Percentiles rank a stretch among this genome's conserved stretches.
These are phyloP conservation scores for Neurospora sp. DNA, from an alignment of 495 filamentous ascomycete species.

Conservation along the genomic window DNA sequence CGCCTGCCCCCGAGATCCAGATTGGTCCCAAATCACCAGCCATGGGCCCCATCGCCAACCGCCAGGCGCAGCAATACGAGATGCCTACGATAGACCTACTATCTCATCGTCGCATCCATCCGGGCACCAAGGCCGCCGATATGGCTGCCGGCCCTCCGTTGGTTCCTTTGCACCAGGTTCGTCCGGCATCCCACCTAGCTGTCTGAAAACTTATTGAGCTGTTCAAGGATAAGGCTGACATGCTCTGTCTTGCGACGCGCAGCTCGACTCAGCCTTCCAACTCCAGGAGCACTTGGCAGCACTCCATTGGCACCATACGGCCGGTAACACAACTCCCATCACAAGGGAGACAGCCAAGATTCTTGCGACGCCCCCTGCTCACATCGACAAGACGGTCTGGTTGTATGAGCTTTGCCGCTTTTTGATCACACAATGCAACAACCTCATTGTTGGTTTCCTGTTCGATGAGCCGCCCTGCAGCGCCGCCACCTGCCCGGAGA, in stretches of 20 bases:
- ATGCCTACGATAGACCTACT: slow-evolving; percentile 42
- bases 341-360: slow-evolving; percentile 58
- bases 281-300: slow-evolving; percentile 97
- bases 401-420: slow-evolving; percentile 96
- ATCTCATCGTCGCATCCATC: slow-evolving; percentile 73
- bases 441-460: slow-evolving; percentile 81
- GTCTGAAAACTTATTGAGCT: not conserved
- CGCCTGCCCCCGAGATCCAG: slow-evolving; percentile 84
- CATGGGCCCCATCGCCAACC: slow-evolving; percentile 43
- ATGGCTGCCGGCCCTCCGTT: slow-evolving; percentile 89
- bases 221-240: slow-evolving; percentile 1
- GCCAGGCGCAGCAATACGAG: slow-evolving; percentile 49
- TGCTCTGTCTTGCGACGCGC: not conserved
- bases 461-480: slow-evolving; percentile 83
- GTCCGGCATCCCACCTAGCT: slow-evolving; percentile 10
- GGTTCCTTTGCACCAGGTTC: slow-evolving; percentile 71
- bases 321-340: slow-evolving; percentile 54
- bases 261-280: slow-evolving; percentile 94
- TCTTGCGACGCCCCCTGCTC: slow-evolving; percentile 68
- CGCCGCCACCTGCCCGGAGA: slow-evolving; percentile 80
- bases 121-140: slow-evolving; percentile 79
- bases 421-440: slow-evolving; percentile 85
- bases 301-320: slow-evolving; percentile 70
- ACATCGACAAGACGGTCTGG: slow-evolving; percentile 80
- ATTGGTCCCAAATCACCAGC: slow-evolving; percentile 74